phyloP scores from a whole-genome alignment of 306 rosid species.

The Calophaca sinica region DNA sequence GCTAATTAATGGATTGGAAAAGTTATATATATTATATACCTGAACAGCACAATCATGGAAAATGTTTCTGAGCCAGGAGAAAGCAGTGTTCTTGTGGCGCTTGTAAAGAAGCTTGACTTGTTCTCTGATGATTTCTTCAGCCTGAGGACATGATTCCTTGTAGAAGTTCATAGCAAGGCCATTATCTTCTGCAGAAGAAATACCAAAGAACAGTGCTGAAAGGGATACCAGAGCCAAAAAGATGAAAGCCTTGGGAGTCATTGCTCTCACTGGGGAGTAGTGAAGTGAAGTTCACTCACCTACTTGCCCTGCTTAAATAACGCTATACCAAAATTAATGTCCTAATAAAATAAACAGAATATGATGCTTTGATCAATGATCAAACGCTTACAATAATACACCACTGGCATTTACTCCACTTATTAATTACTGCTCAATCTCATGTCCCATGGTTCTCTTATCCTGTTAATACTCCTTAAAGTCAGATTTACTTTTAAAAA shows the following conservation, averaged over 20 bases:
- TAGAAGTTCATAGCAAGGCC: slow-evolving; percentile 84
- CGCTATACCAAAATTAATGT: not conserved
- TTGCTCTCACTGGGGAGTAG: slow-evolving; percentile 37
- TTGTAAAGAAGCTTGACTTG: slow-evolving; percentile 96
- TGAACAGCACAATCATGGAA: slow-evolving; percentile 98
- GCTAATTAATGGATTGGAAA: too few relatives aligned
- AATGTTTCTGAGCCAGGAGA: slow-evolving; percentile 98
- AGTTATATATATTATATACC: slow-evolving; percentile 45
- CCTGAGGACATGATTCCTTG: slow-evolving; percentile 95
- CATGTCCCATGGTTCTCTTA: too few relatives aligned
- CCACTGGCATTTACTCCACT: too few relatives aligned
- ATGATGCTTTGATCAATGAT: too few relatives aligned
- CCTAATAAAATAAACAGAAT: slow-evolving; percentile 19
- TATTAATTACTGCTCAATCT: too few relatives aligned
- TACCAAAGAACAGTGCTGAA: slow-evolving; percentile 51
- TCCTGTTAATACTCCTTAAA: too few relatives aligned
- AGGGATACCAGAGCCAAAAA: slow-evolving; percentile 57
- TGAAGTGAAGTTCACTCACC: slow-evolving; percentile 17
- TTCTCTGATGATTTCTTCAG: slow-evolving; percentile 89
- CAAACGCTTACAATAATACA: too few relatives aligned
- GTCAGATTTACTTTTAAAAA: too few relatives aligned
- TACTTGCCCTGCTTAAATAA: slow-evolving; percentile 62
- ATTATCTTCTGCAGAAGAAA: slow-evolving; percentile 54
- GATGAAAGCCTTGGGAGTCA: slow-evolving; percentile 64
- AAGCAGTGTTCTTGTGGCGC: slow-evolving; percentile 99